Percentiles rank a stretch among this genome's conserved stretches.
These are phyloP conservation scores for Aureobasidium namibiae DNA, from an alignment of 2,329 filamentous ascomycete species.

Conservation along the genomic window DNA sequence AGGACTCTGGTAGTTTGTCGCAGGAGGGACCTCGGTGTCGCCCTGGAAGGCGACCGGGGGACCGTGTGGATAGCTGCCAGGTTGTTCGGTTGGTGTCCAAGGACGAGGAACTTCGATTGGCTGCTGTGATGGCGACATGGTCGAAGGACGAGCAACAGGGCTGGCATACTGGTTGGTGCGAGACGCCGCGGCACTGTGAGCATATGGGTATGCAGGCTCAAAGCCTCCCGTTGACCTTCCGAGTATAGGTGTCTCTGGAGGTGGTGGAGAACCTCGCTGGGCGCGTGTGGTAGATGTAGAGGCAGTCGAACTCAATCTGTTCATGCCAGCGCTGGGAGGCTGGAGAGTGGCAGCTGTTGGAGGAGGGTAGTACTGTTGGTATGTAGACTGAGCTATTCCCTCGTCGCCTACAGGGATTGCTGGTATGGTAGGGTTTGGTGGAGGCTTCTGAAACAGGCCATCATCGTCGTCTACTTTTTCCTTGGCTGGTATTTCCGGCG, in stretches of 20 bases:
- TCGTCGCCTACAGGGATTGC: constrained; percentile 16
- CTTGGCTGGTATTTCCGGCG: constrained; percentile 65
- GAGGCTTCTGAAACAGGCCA: constrained; percentile 63
- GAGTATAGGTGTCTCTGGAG: constrained; percentile 81
- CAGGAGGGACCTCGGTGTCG: constrained; percentile 54
- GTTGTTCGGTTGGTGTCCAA: constrained; percentile 91
- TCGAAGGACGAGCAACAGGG: constrained; percentile 35
- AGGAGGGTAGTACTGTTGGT: constrained; percentile 55
- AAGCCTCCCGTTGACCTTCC: constrained; percentile 54
- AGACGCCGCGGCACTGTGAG: constrained; percentile 71
- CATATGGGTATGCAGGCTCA: constrained; percentile 78
- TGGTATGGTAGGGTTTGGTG: constrained; percentile 26
- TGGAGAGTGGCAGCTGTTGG: constrained; percentile 35
- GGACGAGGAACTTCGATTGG: constrained; percentile 49
- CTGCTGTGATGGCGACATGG: constrained; percentile 33
- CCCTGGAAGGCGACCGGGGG: constrained; percentile 91
- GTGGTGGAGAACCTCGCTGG: constrained; percentile 84
- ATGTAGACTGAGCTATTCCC: constrained; percentile 4
- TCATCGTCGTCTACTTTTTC: constrained; percentile 43
- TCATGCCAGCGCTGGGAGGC: constrained; percentile 47
- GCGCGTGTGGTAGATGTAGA: constrained; percentile 91
- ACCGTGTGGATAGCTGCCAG: constrained; percentile 77
- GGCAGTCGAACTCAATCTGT: constrained; percentile 67
- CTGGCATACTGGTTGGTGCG: constrained; percentile 67
- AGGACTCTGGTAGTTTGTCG: not conserved